Percentiles rank a stretch among this genome's conserved stretches.
phyloP scores from a whole-genome alignment of 164 flowering plant genomes.

The Nelumbo lutea region DNA sequence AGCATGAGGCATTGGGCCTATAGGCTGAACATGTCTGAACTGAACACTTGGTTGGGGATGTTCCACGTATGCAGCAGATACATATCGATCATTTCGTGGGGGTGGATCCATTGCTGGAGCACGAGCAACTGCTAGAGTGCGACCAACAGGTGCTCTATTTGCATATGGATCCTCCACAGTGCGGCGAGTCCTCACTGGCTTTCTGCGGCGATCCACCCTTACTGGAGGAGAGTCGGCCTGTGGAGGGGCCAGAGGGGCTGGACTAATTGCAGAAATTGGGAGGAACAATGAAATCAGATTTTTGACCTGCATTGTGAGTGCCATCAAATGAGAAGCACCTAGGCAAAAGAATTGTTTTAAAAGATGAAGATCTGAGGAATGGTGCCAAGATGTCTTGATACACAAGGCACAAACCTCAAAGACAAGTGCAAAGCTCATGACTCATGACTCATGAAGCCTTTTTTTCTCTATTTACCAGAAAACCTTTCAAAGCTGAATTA shows the following conservation, averaged over 20 bases:
- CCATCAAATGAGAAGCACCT: background rate
- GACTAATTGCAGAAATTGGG: constrained; percentile 17
- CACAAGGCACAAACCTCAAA: too few species aligned
- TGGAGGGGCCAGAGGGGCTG: constrained; percentile 9
- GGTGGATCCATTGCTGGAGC: constrained; percentile 2
- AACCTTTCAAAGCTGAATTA: too few species aligned
- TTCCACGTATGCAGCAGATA: background rate
- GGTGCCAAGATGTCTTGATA: background rate
- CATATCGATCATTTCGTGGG: constrained; percentile 10
- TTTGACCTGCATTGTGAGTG: constrained; percentile 25
- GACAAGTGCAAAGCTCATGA: too few species aligned
- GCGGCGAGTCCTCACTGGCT: constrained; percentile 10
- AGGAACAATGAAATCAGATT: constrained; percentile 28
- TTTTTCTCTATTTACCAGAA: too few species aligned
- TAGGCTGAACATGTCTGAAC: constrained; percentile 6
- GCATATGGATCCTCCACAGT: constrained; percentile 11
- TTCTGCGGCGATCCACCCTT: constrained; percentile 1
- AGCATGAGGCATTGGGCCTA: background rate
- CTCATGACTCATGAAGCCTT: too few species aligned
- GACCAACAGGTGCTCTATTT: background rate
- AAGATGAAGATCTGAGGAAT: background rate
- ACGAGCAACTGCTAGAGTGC: constrained; percentile 1
- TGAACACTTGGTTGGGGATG: constrained; percentile 12
- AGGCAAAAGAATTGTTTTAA: background rate
- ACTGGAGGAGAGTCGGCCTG: background rate